Percentiles rank a stretch among this genome's conserved stretches.
Conservation (phyloP, 768 basidiomycete species). For the Pisolithus sp. region DNA sequence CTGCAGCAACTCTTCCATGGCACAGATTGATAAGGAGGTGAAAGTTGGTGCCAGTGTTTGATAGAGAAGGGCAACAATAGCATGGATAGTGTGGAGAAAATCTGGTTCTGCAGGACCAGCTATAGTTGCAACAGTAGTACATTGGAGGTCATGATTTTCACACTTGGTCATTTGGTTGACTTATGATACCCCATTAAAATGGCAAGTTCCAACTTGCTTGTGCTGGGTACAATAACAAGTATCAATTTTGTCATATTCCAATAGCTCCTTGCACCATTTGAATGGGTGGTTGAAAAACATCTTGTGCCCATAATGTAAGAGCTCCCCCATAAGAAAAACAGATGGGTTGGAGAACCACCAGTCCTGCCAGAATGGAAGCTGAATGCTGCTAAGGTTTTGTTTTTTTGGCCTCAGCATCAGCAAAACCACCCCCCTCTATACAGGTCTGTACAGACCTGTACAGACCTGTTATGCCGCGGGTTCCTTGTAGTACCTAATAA, state of each 20-base stretch:
- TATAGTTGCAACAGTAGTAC: not conserved
- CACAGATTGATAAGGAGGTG: not conserved
- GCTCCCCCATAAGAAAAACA: not conserved
- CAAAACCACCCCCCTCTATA: no score
- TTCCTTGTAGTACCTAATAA: no score
- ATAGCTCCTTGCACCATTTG: not conserved
- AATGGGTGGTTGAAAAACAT: not conserved
- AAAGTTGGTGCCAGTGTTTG: not conserved
- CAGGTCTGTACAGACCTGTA: no score
- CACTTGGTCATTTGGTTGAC: not conserved
- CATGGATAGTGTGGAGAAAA: not conserved
- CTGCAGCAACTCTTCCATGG: not conserved
- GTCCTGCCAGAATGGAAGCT: not conserved
- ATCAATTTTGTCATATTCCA: not conserved
- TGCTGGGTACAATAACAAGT: not conserved
- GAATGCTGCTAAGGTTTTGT: not conserved
- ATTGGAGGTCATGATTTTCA: not conserved
- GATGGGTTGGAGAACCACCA: not conserved
- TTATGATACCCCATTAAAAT: not conserved
- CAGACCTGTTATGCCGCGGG: no score
- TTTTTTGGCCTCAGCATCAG: not conserved
- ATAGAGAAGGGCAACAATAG: not conserved
- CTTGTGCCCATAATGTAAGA: not conserved
- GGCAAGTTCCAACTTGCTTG: not conserved
- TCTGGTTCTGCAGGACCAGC: not conserved